Base-by-base conservation (phyloP, 1,139 yeast species). In the Nadsonia starkeyi-henricii region DNA sequence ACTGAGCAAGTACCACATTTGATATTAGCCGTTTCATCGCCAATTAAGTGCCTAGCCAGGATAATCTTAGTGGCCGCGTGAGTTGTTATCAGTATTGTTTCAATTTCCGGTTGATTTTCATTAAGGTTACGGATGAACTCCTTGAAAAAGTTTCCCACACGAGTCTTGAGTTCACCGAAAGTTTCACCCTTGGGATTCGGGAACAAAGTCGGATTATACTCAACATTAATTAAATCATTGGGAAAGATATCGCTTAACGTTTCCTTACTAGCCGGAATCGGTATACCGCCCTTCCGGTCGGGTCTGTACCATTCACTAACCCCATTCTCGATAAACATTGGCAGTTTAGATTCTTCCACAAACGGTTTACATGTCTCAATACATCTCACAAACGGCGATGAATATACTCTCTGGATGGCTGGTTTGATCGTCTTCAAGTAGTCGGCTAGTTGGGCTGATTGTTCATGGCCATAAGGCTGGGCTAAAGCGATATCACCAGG, bases 381-480 rank as follows among this genome's bases (percentile, higher is more conserved):
- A 63, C 97, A 91, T 53, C 97, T 69, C 62, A 85, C 86, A 62
- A 88, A 89, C 0, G 97, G 97, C 2, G 96, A 85, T 1, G 81
- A 69, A 56, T 83, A 69, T 20, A 85, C 73, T 47, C 79, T 67
- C 52, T 80, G 78, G 1, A 89, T 85, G 20, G 78, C 75, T 2
- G 68, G 65, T 26, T 64, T 54, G 17, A 71, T 60, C 1, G 64
- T 52, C 9, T 57, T 56, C 21, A 67, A 54, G 57, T 73, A 78
- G 20, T 67, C 72, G 0, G 84, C 89, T 50, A 85, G 67, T 58
- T 85, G 86, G 49, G 73, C 71, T 1, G 95, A 91, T 63, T 85
- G 95, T 8, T 78, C 82, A 1, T 75, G 77, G 1, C 95, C 95
- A 59, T 84, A 91, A 2, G 75, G 75, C 17, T 15, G 15, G 0